Percentiles rank a stretch among this genome's conserved stretches.
Conservation (phyloP, 345 rosid genomes). For the Corymbia maculata region DNA sequence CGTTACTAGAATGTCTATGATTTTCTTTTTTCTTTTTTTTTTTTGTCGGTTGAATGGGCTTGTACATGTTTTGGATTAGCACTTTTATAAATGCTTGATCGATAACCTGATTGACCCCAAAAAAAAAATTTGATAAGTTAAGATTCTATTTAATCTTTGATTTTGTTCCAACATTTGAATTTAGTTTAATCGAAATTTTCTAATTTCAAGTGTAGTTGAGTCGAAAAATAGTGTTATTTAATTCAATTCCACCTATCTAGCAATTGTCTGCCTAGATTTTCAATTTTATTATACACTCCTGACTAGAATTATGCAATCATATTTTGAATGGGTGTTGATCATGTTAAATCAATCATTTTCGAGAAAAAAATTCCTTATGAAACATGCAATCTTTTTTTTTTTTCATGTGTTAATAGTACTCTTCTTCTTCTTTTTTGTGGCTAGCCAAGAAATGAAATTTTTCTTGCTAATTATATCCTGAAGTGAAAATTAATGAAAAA, state of each 20-base stretch:
- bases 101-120: background rate
- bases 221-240: background rate
- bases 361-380: background rate
- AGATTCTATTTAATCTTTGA: background rate
- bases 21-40: background rate
- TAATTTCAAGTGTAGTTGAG: background rate
- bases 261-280: background rate
- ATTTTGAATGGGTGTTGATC: background rate
- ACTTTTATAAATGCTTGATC: background rate
- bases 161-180: too few relatives aligned
- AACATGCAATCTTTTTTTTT: background rate
- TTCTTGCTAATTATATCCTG: background rate
- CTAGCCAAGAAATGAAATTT: background rate
- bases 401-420: background rate
- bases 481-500: background rate
- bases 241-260: background rate
- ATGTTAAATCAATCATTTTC: background rate
- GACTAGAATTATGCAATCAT: background rate
- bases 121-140: accelerated
- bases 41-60: background rate
- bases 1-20: background rate
- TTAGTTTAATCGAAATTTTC: accelerated
- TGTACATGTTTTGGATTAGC: background rate
- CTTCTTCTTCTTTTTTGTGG: background rate
- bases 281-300: background rate